Percentiles rank a stretch among this genome's conserved stretches.
Conservation (phyloP, 2,329 filamentous ascomycete genomes). For the Diaporthe humulicola region DNA sequence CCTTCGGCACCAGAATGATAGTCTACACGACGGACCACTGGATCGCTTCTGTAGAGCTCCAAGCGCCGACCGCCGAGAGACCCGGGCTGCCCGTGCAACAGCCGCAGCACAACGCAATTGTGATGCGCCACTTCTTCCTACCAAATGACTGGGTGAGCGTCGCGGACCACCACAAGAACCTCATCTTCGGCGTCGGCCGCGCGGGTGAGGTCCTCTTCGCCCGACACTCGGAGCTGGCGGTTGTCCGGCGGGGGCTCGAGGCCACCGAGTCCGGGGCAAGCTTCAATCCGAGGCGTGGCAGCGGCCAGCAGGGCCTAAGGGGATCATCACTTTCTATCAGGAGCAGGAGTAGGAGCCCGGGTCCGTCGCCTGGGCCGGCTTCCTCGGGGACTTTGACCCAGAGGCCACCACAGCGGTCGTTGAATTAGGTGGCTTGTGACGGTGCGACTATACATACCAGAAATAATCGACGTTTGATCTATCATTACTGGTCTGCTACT, state of each 20-base stretch:
- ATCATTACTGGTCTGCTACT: too few species aligned
- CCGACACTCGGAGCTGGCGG: constrained; percentile 39
- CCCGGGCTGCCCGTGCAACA: too few species aligned
- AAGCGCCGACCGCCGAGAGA: too few species aligned
- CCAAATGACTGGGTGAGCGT: constrained; percentile 43
- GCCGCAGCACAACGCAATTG: too few species aligned
- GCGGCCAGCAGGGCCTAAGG: background rate
- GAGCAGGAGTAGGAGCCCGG: too few species aligned
- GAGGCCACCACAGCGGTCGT: too few species aligned
- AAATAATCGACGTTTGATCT: too few species aligned
- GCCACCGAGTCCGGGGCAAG: constrained; percentile 38
- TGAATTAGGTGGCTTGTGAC: too few species aligned
- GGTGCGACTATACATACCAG: too few species aligned
- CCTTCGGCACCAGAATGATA: constrained; percentile 64
- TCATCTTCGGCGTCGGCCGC: constrained; percentile 35
- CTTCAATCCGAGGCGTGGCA: constrained; percentile 37
- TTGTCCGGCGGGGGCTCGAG: constrained; percentile 43
- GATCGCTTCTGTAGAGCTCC: constrained; percentile 28
- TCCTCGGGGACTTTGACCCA: too few species aligned
- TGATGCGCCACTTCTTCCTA: constrained; percentile 44
- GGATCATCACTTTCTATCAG: background rate
- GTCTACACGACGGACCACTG: constrained; percentile 35
- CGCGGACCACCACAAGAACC: constrained; percentile 3
- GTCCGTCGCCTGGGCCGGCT: background rate
- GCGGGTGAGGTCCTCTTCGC: constrained; percentile 41